phyloP scores from a whole-genome alignment of 176 grass and related monocot genomes.

The Oryza meyeriana region DNA sequence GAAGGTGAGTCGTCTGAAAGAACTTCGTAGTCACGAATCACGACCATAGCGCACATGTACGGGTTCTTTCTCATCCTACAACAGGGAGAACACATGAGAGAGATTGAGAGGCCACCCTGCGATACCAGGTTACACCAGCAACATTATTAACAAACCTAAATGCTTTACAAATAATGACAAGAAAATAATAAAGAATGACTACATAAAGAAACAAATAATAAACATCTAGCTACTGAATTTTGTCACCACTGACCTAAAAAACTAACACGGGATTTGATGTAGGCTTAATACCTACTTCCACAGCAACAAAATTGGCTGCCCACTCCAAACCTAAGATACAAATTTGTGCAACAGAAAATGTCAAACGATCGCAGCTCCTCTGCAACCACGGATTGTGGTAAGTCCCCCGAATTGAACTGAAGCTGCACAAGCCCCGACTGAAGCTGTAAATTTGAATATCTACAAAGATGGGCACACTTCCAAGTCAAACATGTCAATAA shows the following conservation, averaged over 20 bases:
- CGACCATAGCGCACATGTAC: too few relatives aligned
- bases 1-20: too few relatives aligned
- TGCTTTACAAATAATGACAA: neutral
- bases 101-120: neutral
- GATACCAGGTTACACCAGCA: neutral
- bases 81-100: too few relatives aligned
- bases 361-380: neutral
- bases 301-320: constrained; percentile 17
- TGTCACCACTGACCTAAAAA: neutral
- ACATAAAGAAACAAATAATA: neutral
- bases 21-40: too few relatives aligned
- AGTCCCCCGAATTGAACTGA: neutral
- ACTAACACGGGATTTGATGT: neutral
- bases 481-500: neutral
- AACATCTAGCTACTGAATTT: neutral
- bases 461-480: neutral
- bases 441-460: constrained; percentile 1
- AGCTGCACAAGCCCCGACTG: neutral
- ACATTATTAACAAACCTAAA: neutral
- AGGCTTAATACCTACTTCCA: neutral
- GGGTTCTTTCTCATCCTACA: too few relatives aligned
- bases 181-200: neutral
- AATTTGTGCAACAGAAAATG: neutral
- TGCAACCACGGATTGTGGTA: neutral
- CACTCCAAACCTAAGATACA: constrained; percentile 2